Conservation (phyloP, 2,329 filamentous ascomycete genomes). For the Arthrinium phaeospermum region DNA sequence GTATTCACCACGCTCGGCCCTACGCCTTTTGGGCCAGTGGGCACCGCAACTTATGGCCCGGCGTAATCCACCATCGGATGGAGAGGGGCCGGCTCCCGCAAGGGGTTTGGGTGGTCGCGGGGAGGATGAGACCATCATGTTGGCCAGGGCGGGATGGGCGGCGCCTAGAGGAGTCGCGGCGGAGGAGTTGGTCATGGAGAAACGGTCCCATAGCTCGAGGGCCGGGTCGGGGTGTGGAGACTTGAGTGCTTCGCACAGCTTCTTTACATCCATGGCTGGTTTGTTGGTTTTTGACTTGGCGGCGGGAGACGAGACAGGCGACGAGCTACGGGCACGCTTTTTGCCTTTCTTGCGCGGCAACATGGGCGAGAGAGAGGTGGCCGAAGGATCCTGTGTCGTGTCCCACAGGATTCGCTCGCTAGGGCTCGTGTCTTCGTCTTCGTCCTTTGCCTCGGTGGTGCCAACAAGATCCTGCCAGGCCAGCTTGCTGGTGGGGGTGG, state of each 20-base stretch:
- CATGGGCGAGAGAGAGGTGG: constrained; percentile 52
- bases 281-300: constrained; percentile 47
- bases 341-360: constrained; percentile 55
- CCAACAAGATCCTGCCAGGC: constrained; percentile 65
- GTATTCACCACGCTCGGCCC: constrained; percentile 54
- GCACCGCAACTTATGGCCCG: constrained; percentile 72
- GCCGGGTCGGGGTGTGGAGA: constrained; percentile 76
- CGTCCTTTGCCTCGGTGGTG: constrained; percentile 47
- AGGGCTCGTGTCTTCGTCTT: constrained; percentile 58
- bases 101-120: constrained; percentile 61
- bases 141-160: constrained; percentile 63
- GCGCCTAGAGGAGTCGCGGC: constrained; percentile 50
- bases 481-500: constrained; percentile 53
- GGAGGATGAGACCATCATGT: constrained; percentile 74
- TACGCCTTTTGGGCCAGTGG: constrained; percentile 75
- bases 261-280: constrained; percentile 61
- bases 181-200: constrained; percentile 57
- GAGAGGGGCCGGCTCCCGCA: constrained; percentile 33
- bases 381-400: constrained; percentile 50
- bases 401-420: constrained; percentile 69
- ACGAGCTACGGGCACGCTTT: constrained; percentile 77
- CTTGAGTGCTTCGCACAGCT: constrained; percentile 63
- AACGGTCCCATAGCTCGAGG: constrained; percentile 78
- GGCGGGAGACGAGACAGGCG: constrained; percentile 72
- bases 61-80: constrained; percentile 58